Evolutionary conservation across 257 asterid species (phyloP).

Genomic region (Mentha longifolia): DNA sequence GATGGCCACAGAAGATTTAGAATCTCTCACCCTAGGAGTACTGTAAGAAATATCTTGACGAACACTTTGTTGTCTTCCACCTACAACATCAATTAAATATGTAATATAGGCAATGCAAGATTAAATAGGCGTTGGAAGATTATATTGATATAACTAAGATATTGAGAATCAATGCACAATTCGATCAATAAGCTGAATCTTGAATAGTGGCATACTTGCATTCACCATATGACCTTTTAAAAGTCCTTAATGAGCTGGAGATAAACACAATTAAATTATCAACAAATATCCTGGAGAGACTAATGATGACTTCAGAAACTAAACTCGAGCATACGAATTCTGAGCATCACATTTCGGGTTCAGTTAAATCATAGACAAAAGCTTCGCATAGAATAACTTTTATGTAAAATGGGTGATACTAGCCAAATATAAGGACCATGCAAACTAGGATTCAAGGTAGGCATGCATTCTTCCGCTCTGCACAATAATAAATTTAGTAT

Average conservation of each 20-base stretch:
- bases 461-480: too few species aligned
- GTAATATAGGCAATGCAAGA: slow-evolving; percentile 25
- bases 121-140: neutral
- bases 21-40: slow-evolving; percentile 33
- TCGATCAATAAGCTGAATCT: neutral
- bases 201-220: neutral
- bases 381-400: too few species aligned
- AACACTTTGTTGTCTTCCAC: slow-evolving; percentile 36
- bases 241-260: too few species aligned
- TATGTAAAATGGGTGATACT: too few species aligned
- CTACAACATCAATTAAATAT: slow-evolving; percentile 38
- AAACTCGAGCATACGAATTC: slow-evolving; percentile 7
- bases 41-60: slow-evolving; percentile 42
- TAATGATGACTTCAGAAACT: neutral
- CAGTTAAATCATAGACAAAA: too few species aligned
- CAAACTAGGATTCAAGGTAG: too few species aligned
- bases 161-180: neutral
- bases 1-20: slow-evolving; percentile 35
- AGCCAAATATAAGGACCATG: too few species aligned
- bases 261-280: too few species aligned
- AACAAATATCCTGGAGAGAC: too few species aligned
- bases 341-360: neutral
- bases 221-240: neutral
- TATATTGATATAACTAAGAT: neutral
- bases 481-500: too few species aligned